Conservation (phyloP, 139 green algal species). For the Coelastrella sp. region DNA sequence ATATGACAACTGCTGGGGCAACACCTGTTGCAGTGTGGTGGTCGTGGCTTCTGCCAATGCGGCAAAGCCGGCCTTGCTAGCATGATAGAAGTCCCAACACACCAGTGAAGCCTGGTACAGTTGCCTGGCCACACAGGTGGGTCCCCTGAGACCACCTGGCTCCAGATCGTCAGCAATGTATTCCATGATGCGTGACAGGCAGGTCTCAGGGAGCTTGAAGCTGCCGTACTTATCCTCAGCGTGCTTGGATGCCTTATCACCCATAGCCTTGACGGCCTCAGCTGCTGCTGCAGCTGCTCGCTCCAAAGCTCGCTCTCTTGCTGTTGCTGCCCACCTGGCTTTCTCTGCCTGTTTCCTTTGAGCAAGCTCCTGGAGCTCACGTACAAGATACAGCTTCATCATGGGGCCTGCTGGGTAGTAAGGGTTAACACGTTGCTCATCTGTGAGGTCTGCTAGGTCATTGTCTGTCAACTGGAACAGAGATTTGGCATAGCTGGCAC, state of each 20-base stretch:
- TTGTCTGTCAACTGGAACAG: slow-evolving; percentile 8
- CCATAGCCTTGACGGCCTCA: not conserved
- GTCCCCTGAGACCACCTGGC: slow-evolving; percentile 9
- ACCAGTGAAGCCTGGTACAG: slow-evolving; percentile 10
- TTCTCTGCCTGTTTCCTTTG: not conserved
- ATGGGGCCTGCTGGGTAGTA: not conserved
- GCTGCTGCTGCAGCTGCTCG: not conserved
- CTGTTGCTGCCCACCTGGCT: not conserved
- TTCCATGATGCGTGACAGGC: slow-evolving; percentile 1
- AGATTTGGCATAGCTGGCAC: not conserved
- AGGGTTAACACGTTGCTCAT: not conserved
- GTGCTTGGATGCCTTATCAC: not conserved
- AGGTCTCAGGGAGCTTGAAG: slow-evolving; percentile 19
- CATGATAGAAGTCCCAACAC: slow-evolving; percentile 43
- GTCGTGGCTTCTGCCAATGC: not conserved
- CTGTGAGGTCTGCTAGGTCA: slow-evolving; percentile 6
- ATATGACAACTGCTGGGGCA: not conserved
- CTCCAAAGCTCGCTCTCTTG: not conserved
- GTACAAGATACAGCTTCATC: slow-evolving; percentile 29
- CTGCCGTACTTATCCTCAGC: slow-evolving; percentile 3
- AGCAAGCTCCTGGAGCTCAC: slow-evolving; percentile 28
- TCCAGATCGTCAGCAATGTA: slow-evolving; percentile 14
- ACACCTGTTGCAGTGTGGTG: not conserved
- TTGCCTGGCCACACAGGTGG: not conserved
- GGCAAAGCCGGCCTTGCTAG: slow-evolving; percentile 12